These are phyloP conservation scores for Parietaria judaica DNA, from an alignment of 306 rosid genomes.

Conservation along the genomic window DNA sequence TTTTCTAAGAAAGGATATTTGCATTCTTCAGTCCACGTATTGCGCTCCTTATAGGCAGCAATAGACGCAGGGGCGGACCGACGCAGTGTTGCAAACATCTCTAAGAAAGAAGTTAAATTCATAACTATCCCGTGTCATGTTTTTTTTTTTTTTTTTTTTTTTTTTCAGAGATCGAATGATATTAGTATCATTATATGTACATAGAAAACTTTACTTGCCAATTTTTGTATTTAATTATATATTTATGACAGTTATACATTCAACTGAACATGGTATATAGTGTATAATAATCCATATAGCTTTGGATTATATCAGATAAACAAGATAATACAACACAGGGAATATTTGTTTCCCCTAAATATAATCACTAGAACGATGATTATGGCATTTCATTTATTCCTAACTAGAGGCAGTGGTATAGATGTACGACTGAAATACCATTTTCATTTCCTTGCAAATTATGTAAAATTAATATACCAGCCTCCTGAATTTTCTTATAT, in stretches of 20 bases:
- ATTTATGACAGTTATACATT: neutral
- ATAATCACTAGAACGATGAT: conserved; percentile 8
- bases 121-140: too few relatives aligned
- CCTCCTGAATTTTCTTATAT: conserved; percentile 25
- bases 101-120: too few relatives aligned
- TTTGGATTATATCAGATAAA: neutral
- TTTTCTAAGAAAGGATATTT: too few relatives aligned
- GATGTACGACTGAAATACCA: neutral
- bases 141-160: too few relatives aligned
- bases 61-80: too few relatives aligned
- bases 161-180: too few relatives aligned
- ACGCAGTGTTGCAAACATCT: too few relatives aligned
- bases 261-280: neutral
- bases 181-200: too few relatives aligned
- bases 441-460: conserved; percentile 10
- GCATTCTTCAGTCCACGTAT: too few relatives aligned
- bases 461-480: neutral
- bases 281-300: neutral
- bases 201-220: too few relatives aligned
- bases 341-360: neutral
- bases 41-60: too few relatives aligned
- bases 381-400: conserved; percentile 12
- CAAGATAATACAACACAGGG: conserved; percentile 1
- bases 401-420: conserved; percentile 3
- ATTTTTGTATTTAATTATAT: neutral